A percentile compares a stretch with the other conserved stretches of the same genome.
These are phyloP conservation scores for Malbranchea zuffiana DNA, from an alignment of 2,329 filamentous ascomycete genomes.

Conservation along the genomic window DNA sequence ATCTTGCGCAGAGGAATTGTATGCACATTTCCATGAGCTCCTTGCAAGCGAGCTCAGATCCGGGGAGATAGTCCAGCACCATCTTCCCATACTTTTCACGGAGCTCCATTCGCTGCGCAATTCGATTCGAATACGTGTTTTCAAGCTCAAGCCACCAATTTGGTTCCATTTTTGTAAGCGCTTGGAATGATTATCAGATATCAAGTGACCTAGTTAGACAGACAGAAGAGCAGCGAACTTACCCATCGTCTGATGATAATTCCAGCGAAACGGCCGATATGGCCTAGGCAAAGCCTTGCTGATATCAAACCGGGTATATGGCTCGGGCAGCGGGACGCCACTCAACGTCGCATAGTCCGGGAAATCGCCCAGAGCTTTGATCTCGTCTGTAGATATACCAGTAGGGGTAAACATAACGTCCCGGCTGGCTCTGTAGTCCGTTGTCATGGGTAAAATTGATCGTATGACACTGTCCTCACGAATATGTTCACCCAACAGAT, in stretches of 20 bases:
- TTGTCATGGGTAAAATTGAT: constrained; percentile 32
- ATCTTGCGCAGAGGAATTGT: constrained; percentile 67
- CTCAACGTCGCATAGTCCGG: constrained; percentile 67
- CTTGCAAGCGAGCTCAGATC: constrained; percentile 67
- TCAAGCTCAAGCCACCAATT: constrained; percentile 90
- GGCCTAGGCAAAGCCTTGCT: constrained; percentile 58
- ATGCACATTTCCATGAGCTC: constrained; percentile 80
- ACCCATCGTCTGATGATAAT: constrained; percentile 89
- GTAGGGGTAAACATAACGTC: constrained; percentile 48
- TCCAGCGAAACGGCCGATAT: constrained; percentile 72
- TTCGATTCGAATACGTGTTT: constrained; percentile 55
- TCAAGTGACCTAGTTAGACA: too few species aligned
- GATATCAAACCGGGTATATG: constrained; percentile 57
- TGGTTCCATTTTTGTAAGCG: constrained; percentile 63
- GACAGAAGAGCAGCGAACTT: constrained; percentile 35
- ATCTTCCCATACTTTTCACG: constrained; percentile 51
- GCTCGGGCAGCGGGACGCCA: constrained; percentile 58
- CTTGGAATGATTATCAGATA: constrained; percentile 34
- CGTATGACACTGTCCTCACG: constrained; percentile 25
- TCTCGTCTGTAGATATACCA: constrained; percentile 59
- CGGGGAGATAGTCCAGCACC: constrained; percentile 59
- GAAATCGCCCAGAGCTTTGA: constrained; percentile 61
- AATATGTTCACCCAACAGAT: constrained; percentile 18
- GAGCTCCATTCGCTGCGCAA: constrained; percentile 57
- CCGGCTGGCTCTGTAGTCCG: constrained; percentile 29